These are phyloP conservation scores for Arabidopsis lyrata DNA, from an alignment of 441 rosid species.

Conservation along the genomic window DNA sequence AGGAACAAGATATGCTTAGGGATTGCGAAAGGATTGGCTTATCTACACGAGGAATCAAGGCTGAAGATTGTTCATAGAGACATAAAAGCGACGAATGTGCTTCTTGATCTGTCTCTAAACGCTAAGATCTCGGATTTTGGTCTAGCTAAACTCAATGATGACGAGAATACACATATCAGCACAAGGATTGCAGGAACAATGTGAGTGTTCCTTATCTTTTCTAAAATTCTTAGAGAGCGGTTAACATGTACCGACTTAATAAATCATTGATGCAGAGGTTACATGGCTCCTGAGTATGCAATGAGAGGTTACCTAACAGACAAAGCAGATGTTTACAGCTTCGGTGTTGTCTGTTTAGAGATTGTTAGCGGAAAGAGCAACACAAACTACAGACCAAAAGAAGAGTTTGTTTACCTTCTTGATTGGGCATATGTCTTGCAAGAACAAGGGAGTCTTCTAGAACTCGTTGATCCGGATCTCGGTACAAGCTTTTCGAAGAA, in stretches of 20 bases:
- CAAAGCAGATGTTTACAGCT: constrained; percentile 73
- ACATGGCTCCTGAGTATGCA: constrained; percentile 84
- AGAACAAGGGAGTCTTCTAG: constrained; percentile 65
- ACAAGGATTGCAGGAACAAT: constrained; percentile 82
- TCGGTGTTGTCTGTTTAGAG: constrained; percentile 73
- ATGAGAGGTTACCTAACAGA: constrained; percentile 67
- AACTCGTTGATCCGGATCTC: constrained; percentile 59
- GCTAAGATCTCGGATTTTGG: constrained; percentile 89
- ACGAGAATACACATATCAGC: constrained; percentile 83
- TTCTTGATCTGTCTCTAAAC: constrained; percentile 69
- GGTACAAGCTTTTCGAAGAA: constrained; percentile 50
- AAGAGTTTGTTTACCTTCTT: constrained; percentile 72
- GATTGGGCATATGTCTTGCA: constrained; percentile 66
- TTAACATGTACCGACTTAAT: background rate
- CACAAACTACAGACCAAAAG: constrained; percentile 60
- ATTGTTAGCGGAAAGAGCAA: constrained; percentile 76
- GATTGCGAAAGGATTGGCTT: constrained; percentile 74
- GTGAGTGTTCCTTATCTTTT: constrained; percentile 50
- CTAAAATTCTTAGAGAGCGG: background rate
- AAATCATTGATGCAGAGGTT: constrained; percentile 52
- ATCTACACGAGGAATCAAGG: constrained; percentile 75
- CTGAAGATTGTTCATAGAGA: constrained; percentile 81
- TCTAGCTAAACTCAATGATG: constrained; percentile 80
- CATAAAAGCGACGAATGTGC: constrained; percentile 82
- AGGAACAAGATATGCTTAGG: constrained; percentile 68